These are phyloP conservation scores for Solanum dulcamara DNA, from an alignment of 257 asterid species.

Conservation along the genomic window DNA sequence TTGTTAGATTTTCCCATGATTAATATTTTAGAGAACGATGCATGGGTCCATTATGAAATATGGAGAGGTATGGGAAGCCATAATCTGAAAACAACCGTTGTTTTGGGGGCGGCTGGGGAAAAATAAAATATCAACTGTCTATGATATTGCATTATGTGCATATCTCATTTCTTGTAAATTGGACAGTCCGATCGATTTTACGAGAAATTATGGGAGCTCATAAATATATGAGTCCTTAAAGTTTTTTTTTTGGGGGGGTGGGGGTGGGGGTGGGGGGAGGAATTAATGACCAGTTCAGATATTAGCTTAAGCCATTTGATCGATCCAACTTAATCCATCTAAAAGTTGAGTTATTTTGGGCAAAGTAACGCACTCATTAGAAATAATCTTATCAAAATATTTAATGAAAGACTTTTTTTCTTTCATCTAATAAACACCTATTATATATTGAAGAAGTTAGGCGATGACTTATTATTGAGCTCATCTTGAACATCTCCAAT, in stretches of 20 bases:
- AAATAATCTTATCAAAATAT: neutral
- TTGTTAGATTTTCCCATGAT: neutral
- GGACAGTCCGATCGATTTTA: neutral
- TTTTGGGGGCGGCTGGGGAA: neutral
- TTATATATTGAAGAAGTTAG: neutral
- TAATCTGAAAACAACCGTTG: neutral
- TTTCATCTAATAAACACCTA: neutral
- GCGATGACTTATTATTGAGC: neutral
- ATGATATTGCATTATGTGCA: neutral
- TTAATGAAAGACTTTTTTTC: neutral
- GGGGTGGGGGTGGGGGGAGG: too few relatives aligned
- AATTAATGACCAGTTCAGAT: neutral
- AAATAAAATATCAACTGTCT: neutral
- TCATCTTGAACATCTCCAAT: neutral
- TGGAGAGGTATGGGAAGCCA: neutral
- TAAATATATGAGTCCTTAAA: neutral
- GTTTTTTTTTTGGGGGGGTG: too few relatives aligned
- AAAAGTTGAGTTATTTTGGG: neutral
- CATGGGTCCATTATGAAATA: neutral
- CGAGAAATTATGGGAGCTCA: neutral
- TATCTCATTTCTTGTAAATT: neutral
- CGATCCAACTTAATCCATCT: neutral
- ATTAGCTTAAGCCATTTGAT: neutral
- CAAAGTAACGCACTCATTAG: neutral
- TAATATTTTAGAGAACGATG: neutral